A percentile compares a stretch with the other conserved stretches of the same genome.
Conservation (phyloP, 2,329 filamentous ascomycete species). For the Cordyceps farinosa region DNA sequence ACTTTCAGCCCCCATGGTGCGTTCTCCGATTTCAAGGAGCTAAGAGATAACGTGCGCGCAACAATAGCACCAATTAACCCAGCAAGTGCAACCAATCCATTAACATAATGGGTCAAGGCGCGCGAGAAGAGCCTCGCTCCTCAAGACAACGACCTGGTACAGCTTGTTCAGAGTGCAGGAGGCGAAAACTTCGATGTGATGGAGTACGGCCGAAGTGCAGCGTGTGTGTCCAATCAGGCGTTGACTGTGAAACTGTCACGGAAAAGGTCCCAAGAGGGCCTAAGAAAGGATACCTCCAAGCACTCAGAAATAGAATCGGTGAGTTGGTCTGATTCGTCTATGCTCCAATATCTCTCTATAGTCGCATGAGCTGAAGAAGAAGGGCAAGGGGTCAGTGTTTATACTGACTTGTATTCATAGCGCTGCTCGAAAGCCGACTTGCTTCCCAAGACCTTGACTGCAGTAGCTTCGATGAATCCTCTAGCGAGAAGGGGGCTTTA, state of each 20-base stretch:
- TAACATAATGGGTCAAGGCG: background rate
- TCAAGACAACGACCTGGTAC: constrained; percentile 14
- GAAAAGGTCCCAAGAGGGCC: constrained; percentile 14
- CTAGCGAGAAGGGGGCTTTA: background rate
- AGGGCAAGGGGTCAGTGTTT: too few species aligned
- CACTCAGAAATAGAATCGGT: constrained; percentile 14
- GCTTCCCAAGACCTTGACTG: background rate
- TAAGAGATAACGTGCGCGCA: too few species aligned
- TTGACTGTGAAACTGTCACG: constrained; percentile 13
- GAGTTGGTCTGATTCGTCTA: background rate
- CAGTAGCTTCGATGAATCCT: background rate
- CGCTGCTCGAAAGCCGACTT: constrained; percentile 13
- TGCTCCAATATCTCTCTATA: too few species aligned
- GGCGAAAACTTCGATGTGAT: constrained; percentile 19
- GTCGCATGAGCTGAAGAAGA: too few species aligned
- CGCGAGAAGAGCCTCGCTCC: background rate
- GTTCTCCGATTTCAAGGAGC: too few species aligned
- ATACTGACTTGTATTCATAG: background rate
- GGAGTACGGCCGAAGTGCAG: constrained; percentile 17
- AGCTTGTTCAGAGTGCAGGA: constrained; percentile 19
- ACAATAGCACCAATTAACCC: too few species aligned
- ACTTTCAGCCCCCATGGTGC: too few species aligned
- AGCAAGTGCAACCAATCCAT: too few species aligned
- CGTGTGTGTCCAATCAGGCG: constrained; percentile 13
- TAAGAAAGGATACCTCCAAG: constrained; percentile 19